Percentiles rank a stretch among this genome's conserved stretches.
phyloP scores from a whole-genome alignment of 306 rosid species.

The Abrus pulchellus region DNA sequence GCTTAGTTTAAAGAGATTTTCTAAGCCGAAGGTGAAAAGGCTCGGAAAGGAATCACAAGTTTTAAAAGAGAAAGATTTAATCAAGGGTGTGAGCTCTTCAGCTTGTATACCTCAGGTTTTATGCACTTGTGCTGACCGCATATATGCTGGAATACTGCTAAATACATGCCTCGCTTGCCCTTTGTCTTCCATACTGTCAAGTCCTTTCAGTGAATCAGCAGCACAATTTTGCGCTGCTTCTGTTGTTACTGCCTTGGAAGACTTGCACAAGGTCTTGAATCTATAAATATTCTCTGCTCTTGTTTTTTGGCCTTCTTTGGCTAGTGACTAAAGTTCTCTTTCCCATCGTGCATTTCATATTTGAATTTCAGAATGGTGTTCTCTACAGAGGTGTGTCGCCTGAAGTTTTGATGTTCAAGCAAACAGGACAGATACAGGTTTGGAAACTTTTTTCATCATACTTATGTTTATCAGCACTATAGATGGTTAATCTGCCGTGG shows the following conservation, averaged over 20 bases:
- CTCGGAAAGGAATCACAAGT: constrained; percentile 88
- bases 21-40: constrained; percentile 81
- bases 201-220: constrained; percentile 79
- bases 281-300: constrained; percentile 29
- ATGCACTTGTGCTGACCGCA: constrained; percentile 75
- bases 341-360: constrained; percentile 42
- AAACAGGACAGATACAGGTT: constrained; percentile 87
- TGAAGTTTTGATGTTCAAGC: constrained; percentile 86
- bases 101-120: constrained; percentile 83
- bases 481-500: background rate
- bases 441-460: constrained; percentile 11
- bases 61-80: constrained; percentile 79
- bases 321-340: constrained; percentile 31
- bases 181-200: constrained; percentile 77
- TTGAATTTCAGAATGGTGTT: constrained; percentile 82
- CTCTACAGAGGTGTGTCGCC: constrained; percentile 96
- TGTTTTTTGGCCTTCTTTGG: constrained; percentile 26
- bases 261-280: constrained; percentile 82
- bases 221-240: constrained; percentile 80
- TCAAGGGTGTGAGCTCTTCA: constrained; percentile 71
- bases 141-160: constrained; percentile 78
- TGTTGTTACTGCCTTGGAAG: constrained; percentile 76
- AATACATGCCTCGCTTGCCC: constrained; percentile 86
- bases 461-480: constrained; percentile 36
- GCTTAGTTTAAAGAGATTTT: constrained; percentile 86